These are phyloP conservation scores for Linum trigynum DNA, from an alignment of 345 rosid genomes.

Conservation along the genomic window DNA sequence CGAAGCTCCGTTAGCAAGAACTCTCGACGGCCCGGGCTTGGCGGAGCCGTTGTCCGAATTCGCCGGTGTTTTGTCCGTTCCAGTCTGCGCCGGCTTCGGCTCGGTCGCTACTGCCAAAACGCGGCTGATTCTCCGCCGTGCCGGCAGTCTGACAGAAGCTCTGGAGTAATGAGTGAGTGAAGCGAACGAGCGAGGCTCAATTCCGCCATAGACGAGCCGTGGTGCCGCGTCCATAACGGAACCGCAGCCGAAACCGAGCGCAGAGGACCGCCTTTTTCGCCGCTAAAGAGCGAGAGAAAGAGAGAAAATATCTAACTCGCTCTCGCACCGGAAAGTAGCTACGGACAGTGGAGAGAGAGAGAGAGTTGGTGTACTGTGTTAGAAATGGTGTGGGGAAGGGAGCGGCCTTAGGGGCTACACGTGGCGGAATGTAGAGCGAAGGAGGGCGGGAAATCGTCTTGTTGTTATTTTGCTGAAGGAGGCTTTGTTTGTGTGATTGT, in stretches of 20 bases:
- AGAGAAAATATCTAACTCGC: too few relatives aligned
- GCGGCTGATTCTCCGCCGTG: constrained; percentile 21
- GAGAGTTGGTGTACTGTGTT: neutral
- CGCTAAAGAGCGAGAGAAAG: neutral
- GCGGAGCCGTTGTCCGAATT: constrained; percentile 35
- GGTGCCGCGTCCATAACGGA: constrained; percentile 50
- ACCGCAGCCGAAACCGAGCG: neutral
- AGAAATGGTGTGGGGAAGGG: neutral
- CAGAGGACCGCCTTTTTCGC: neutral
- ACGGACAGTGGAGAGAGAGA: neutral
- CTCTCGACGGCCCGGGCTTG: constrained; percentile 12
- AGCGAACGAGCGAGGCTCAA: constrained; percentile 32
- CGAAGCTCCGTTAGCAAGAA: constrained; percentile 18
- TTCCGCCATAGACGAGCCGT: constrained; percentile 48
- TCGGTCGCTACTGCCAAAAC: constrained; percentile 64
- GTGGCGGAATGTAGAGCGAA: constrained; percentile 14
- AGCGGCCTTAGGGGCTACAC: constrained; percentile 13
- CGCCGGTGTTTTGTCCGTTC: constrained; percentile 22
- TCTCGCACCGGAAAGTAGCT: too few relatives aligned
- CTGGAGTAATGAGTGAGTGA: constrained; percentile 18
- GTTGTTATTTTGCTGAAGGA: neutral
- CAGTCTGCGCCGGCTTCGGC: constrained; percentile 48
- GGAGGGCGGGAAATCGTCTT: neutral
- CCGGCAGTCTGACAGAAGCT: constrained; percentile 17
- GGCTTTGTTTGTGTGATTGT: too few relatives aligned